Evolutionary conservation across 164 flowering plant species (phyloP).

Genomic region (Nymphaea colorata): DNA sequence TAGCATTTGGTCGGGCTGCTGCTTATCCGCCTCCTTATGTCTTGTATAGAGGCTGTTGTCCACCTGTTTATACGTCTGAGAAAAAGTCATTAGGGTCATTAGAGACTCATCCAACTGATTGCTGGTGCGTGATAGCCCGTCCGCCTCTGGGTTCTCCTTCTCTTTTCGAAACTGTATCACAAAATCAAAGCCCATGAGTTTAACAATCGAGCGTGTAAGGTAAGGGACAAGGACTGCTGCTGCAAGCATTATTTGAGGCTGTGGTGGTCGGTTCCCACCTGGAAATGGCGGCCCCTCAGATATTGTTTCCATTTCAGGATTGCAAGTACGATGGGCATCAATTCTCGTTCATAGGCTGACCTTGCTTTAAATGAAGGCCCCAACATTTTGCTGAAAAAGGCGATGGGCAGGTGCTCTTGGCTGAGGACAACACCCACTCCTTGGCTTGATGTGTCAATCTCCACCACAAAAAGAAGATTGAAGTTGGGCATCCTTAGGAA

Average conservation of each 20-base stretch:
- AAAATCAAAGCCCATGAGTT: conserved; percentile 3
- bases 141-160: not conserved
- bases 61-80: no score
- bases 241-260: not conserved
- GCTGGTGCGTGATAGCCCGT: not conserved
- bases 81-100: no score
- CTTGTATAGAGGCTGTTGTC: no score
- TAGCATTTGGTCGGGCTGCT: no score
- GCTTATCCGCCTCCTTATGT: no score
- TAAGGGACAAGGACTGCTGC: not conserved
- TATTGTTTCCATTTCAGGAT: conserved; percentile 1
- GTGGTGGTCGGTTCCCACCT: not conserved
- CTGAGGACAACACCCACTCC: conserved; percentile 4
- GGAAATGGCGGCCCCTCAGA: not conserved
- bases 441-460: not conserved
- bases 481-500: not conserved
- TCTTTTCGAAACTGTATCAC: not conserved
- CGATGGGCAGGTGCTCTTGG: not conserved
- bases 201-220: not conserved
- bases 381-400: not conserved
- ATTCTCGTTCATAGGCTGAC: not conserved
- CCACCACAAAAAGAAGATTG: not conserved
- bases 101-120: no score
- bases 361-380: not conserved
- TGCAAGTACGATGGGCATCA: not conserved